Percentiles rank a stretch among this genome's conserved stretches.
phyloP scores from a whole-genome alignment of 2,329 filamentous ascomycete genomes.

The Hymenoscyphus salicellus region DNA sequence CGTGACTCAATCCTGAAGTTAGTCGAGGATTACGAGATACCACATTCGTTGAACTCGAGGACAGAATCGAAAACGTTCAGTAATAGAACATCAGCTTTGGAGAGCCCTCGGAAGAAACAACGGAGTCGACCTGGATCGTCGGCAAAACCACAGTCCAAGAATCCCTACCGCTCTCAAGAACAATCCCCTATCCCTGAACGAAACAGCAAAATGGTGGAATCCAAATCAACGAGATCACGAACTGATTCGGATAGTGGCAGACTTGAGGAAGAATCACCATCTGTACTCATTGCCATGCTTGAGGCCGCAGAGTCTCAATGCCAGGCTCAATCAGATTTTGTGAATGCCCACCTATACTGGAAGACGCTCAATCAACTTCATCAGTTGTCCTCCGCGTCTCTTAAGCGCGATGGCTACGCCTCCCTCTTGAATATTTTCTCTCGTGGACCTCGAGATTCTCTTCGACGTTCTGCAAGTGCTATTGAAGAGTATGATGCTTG shows the following conservation, averaged over 20 bases:
- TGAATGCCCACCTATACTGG: constrained; percentile 82
- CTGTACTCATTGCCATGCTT: constrained; percentile 68
- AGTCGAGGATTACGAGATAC: constrained; percentile 79
- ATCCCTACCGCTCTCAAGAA: constrained; percentile 49
- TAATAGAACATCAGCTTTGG: constrained; percentile 58
- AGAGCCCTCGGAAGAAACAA: constrained; percentile 54
- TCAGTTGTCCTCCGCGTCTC: constrained; percentile 55
- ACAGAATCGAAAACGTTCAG: constrained; percentile 63
- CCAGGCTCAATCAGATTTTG: constrained; percentile 75
- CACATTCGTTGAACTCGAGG: constrained; percentile 60
- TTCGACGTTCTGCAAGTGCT: constrained; percentile 65
- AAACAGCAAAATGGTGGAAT: constrained; percentile 16
- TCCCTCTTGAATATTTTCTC: constrained; percentile 72
- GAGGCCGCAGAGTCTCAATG: constrained; percentile 74
- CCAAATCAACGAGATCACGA: constrained; percentile 21
- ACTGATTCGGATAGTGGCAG: constrained; percentile 27
- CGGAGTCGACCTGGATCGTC: constrained; percentile 53
- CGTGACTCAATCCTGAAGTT: constrained; percentile 78
- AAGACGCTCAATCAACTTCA: constrained; percentile 74
- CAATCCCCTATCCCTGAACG: constrained; percentile 18
- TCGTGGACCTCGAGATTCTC: constrained; percentile 65
- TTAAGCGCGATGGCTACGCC: constrained; percentile 67
- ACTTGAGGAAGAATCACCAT: constrained; percentile 44
- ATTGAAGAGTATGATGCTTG: constrained; percentile 78
- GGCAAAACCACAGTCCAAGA: constrained; percentile 46